Evolutionary conservation across 2,329 filamentous ascomycete species (phyloP).

Genomic region (Emmonsia crescens): DNA sequence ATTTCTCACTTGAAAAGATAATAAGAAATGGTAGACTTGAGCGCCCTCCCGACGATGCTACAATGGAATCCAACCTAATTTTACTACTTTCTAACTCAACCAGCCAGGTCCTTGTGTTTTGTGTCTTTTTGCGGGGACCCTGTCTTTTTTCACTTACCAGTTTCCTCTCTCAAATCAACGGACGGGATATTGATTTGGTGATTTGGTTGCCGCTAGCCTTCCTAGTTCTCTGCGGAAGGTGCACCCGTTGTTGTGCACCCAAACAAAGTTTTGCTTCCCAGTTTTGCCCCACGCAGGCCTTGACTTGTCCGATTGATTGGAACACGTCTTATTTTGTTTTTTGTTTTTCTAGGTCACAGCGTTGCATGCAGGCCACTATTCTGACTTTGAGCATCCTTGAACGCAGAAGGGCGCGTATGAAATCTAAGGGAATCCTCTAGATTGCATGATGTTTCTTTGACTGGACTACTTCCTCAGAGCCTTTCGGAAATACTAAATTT

Average conservation of each 20-base stretch:
- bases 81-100: neutral
- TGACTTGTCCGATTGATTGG: neutral
- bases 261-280: neutral
- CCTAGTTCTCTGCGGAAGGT: neutral
- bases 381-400: neutral
- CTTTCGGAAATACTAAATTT: neutral
- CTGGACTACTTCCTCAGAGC: neutral
- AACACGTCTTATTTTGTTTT: neutral
- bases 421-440: neutral
- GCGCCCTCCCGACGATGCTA: neutral
- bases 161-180: neutral
- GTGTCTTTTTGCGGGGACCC: neutral
- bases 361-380: neutral
- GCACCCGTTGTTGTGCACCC: neutral
- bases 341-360: neutral
- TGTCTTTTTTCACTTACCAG: neutral
- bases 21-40: neutral
- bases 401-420: neutral
- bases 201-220: neutral
- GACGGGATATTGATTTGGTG: neutral
- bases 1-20: neutral
- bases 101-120: neutral
- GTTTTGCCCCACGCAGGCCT: neutral
- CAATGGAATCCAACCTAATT: neutral
- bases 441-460: neutral